Conservation (phyloP, 2,329 filamentous ascomycete genomes). For the Penicillium sp. region DNA sequence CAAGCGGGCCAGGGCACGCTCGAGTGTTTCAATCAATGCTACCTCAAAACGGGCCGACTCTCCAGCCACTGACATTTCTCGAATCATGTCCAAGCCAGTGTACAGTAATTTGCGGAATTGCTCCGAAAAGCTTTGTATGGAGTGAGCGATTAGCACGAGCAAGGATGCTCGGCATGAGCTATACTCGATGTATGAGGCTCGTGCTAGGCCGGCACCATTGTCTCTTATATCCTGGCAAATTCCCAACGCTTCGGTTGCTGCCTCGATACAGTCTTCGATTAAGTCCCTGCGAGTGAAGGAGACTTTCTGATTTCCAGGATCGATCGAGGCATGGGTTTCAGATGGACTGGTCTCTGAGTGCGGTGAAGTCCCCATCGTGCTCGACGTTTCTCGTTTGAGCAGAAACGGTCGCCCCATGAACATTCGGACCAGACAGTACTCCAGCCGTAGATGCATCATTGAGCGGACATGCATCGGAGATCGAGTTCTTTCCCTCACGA, state of each 20-base stretch:
- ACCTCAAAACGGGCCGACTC: conserved; percentile 35
- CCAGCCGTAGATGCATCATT: conserved; percentile 35
- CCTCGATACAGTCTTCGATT: conserved; percentile 27
- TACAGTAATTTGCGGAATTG: conserved; percentile 21
- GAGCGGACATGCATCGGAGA: conserved; percentile 10
- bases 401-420: conserved; percentile 53
- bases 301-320: background rate
- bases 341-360: background rate
- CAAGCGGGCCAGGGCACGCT: conserved; percentile 23
- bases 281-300: conserved; percentile 14
- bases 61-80: conserved; percentile 31
- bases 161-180: conserved; percentile 37
- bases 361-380: conserved; percentile 6
- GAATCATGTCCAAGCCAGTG: conserved; percentile 30
- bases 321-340: background rate
- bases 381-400: conserved; percentile 22
- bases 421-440: conserved; percentile 51
- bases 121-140: conserved; percentile 27
- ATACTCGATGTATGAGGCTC: conserved; percentile 38
- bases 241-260: conserved; percentile 27
- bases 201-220: conserved; percentile 27
- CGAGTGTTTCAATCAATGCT: conserved; percentile 31
- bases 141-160: conserved; percentile 36
- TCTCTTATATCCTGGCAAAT: conserved; percentile 26
- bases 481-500: background rate